Conservation (phyloP, 2,329 filamentous ascomycete species). For the Neophaeococcomyces mojaviensis region DNA sequence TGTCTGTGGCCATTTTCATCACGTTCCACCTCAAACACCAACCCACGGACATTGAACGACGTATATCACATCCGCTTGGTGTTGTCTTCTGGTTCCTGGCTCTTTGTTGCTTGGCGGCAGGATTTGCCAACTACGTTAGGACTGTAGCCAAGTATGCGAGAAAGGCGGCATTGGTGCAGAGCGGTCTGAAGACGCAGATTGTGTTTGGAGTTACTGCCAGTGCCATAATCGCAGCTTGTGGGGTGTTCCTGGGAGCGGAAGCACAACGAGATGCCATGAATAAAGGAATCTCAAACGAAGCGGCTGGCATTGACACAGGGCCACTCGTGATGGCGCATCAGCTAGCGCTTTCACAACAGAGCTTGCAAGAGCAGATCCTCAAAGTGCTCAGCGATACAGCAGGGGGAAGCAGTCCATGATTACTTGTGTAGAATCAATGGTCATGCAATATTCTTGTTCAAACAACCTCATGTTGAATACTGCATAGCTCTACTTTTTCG, state of each 20-base stretch:
- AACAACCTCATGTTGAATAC: too few species aligned
- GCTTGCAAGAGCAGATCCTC: background rate
- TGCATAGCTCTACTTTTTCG: too few species aligned
- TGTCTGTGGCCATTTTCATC: conserved; percentile 80
- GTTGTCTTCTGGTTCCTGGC: conserved; percentile 81
- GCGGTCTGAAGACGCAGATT: conserved; percentile 83
- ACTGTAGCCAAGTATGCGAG: conserved; percentile 73
- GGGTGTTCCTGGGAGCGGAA: conserved; percentile 37
- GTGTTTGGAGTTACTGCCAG: conserved; percentile 48
- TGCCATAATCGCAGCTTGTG: conserved; percentile 38
- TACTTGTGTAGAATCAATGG: too few species aligned
- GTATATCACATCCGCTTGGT: conserved; percentile 75
- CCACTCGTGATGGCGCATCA: background rate
- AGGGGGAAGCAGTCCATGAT: background rate
- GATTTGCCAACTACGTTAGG: conserved; percentile 80
- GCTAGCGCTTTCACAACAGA: background rate
- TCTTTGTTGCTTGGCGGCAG: conserved; percentile 66
- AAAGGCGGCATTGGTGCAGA: conserved; percentile 77
- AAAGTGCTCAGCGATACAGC: background rate
- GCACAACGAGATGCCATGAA: conserved; percentile 11
- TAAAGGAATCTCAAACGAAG: background rate
- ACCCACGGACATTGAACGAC: conserved; percentile 63
- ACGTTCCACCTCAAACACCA: conserved; percentile 81
- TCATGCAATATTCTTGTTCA: too few species aligned
- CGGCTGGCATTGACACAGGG: background rate